Evolutionary conservation across 2,329 filamentous ascomycete genomes (phyloP), one percentile per base, ranked within the genome.

Genomic region (Aspergillus udagawae): DNA sequence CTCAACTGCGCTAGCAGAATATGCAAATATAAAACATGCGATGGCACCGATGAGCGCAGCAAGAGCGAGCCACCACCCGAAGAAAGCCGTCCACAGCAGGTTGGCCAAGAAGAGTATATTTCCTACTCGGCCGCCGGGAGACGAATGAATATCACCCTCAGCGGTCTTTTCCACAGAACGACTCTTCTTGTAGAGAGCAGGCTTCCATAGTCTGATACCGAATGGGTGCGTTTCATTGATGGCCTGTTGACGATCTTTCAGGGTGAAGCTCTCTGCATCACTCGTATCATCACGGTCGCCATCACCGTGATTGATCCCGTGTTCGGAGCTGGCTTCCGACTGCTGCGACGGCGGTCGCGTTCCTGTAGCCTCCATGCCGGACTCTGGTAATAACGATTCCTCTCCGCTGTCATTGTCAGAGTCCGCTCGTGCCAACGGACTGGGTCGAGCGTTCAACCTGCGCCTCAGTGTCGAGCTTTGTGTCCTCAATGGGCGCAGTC

Each of bases 221-320:
- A 99, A 99, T 0, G 94, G 94, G 80, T 99, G 94, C 0, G 94
- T 99, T 73, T 96, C 89, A 77, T 99, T 99, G 80, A 99, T 99
- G 63, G 94, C 94, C 72, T 96, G 87, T 76, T 99, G 94, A 55
- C 94, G 86, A 74, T 99, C 94, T 74, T 95, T 96, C 66, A 99
- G 83, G 0, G 94, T 99, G 73, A 99, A 99, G 78, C 93, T 97
- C 77, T 97, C 94, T 1, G 94, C 90, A 66, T 97, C 94, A 73
- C 93, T 97, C 52, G 92, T 69, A 58, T 89, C 86, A 57, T 79
- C 86, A 32, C 90, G 87, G 21, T 89, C 65, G 4, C 63, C 89
- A 9, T 88, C 86, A 45, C 83, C 84, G 49, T 84, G 83, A 10
- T 79, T 75, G 21, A 79, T 41, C 23, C 49, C 70, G 28, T 58